Conservation (phyloP, 306 rosid genomes). For the Vigna angularis region DNA sequence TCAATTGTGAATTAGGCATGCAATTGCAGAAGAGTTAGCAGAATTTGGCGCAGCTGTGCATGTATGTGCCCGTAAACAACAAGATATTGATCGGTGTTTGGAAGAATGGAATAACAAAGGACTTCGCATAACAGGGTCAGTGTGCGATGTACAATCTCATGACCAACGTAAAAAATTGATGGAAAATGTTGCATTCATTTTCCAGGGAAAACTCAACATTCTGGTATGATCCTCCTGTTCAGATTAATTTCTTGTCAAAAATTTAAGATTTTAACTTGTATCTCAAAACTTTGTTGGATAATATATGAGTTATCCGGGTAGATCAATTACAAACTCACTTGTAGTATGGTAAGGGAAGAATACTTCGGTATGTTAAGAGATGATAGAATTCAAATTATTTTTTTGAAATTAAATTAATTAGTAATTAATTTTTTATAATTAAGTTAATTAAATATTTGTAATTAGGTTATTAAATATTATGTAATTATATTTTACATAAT, state of each 20-base stretch:
- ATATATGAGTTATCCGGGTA: too few relatives aligned
- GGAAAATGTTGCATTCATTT: neutral
- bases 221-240: slow-evolving; percentile 12
- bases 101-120: slow-evolving; percentile 44
- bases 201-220: slow-evolving; percentile 46
- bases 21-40: slow-evolving; percentile 48
- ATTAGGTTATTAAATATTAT: too few relatives aligned
- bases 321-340: neutral
- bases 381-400: too few relatives aligned
- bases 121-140: slow-evolving; percentile 37
- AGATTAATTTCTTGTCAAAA: neutral
- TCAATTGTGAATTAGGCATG: slow-evolving; percentile 22
- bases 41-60: slow-evolving; percentile 48
- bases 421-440: too few relatives aligned
- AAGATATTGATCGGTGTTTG: slow-evolving; percentile 34
- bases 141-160: neutral
- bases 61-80: slow-evolving; percentile 40
- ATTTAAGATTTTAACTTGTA: too few relatives aligned
- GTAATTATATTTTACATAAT: too few relatives aligned
- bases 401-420: too few relatives aligned
- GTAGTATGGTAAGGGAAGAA: neutral
- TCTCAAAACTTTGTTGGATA: too few relatives aligned
- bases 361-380: too few relatives aligned
- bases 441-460: too few relatives aligned
- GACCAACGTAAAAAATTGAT: slow-evolving; percentile 36